Percentiles rank a stretch among this genome's conserved stretches.
These are phyloP conservation scores for Elaeis guineensis DNA, from an alignment of 176 grass and related monocot genomes.

Conservation along the genomic window DNA sequence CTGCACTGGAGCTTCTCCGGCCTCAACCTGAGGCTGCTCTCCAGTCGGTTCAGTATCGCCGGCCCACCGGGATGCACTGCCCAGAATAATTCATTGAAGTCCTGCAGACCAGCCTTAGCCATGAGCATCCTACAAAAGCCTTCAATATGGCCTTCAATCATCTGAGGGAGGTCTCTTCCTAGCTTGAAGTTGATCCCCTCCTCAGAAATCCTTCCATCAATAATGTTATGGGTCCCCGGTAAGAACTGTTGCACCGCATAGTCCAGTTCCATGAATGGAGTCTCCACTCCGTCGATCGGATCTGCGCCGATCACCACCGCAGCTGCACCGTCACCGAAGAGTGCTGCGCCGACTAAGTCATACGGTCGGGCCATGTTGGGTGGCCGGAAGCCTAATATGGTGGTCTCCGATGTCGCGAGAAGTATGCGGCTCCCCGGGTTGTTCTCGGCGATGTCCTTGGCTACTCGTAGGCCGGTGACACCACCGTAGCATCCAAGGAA, in stretches of 20 bases:
- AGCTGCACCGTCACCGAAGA: slow-evolving; percentile 81
- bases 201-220: slow-evolving; percentile 62
- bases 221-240: slow-evolving; percentile 61
- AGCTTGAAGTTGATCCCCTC: slow-evolving; percentile 85
- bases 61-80: slow-evolving; percentile 76
- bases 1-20: slow-evolving; percentile 68
- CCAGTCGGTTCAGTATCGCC: slow-evolving; percentile 69
- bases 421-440: slow-evolving; percentile 71
- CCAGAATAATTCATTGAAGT: slow-evolving; percentile 77
- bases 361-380: slow-evolving; percentile 68
- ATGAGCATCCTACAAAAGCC: slow-evolving; percentile 65
- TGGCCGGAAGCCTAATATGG: slow-evolving; percentile 70
- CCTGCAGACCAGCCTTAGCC: slow-evolving; percentile 40
- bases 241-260: slow-evolving; percentile 68
- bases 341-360: slow-evolving; percentile 74
- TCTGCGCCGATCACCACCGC: slow-evolving; percentile 65
- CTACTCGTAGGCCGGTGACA: slow-evolving; percentile 62
- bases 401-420: slow-evolving; percentile 73
- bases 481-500: slow-evolving; percentile 82
- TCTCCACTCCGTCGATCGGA: slow-evolving; percentile 42
- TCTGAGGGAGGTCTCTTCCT: slow-evolving; percentile 60
- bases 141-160: slow-evolving; percentile 61
- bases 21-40: slow-evolving; percentile 45
- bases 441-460: slow-evolving; percentile 96
- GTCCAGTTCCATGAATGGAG: slow-evolving; percentile 64